Percentiles rank a stretch among this genome's conserved stretches.
Evolutionary conservation across 1,284 basidiomycete genomes (phyloP).

Genomic region (Cutaneotrichosporon mucoides): DNA sequence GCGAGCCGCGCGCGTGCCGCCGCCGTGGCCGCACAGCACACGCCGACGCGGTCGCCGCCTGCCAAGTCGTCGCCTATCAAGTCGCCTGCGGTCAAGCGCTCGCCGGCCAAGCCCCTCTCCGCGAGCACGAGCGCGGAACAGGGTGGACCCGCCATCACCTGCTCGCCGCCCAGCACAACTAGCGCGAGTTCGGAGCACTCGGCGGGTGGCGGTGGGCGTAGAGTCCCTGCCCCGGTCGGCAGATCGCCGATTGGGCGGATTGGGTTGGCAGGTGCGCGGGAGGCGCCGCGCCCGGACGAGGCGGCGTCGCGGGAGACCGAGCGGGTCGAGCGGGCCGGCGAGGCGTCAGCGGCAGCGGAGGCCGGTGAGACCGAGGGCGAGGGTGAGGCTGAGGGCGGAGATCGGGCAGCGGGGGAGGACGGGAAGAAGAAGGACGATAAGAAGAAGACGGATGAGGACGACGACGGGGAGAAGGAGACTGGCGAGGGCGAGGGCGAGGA

Average conservation of each 20-base stretch:
- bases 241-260: conserved; percentile 4
- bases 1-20: conserved; percentile 17
- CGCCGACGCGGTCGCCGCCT: background rate
- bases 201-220: background rate
- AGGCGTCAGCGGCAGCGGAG: background rate
- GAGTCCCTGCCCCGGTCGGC: background rate
- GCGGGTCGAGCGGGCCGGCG: too few relatives aligned
- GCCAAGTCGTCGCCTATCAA: background rate
- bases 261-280: conserved; percentile 9
- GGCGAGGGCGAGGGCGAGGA: background rate
- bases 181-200: background rate
- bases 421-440: background rate
- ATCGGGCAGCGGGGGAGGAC: background rate
- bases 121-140: too few relatives aligned
- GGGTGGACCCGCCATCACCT: background rate
- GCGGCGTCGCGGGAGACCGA: background rate
- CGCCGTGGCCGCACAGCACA: background rate
- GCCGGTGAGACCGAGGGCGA: background rate
- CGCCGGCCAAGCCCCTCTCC: too few relatives aligned
- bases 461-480: background rate
- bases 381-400: background rate
- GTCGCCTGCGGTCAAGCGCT: background rate
- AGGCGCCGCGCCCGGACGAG: conserved; percentile 1
- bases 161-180: background rate
- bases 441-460: background rate